Evolutionary conservation across 2,329 filamentous ascomycete genomes (phyloP).

Genomic region (Canariomyces notabilis): DNA sequence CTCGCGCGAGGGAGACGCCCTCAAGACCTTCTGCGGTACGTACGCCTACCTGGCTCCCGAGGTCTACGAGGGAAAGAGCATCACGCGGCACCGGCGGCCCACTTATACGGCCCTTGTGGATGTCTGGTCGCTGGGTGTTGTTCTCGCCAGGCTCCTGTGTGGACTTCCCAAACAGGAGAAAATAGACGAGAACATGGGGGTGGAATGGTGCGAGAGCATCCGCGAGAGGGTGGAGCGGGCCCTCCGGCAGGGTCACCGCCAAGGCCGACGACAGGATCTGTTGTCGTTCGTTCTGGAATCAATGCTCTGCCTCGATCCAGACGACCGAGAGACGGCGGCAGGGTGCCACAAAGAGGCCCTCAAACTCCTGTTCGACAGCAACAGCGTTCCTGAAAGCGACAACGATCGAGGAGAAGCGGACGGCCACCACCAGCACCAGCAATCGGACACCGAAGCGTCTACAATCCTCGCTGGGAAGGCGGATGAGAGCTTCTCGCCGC

Average conservation of each 20-base stretch:
- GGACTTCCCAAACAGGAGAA: conserved; percentile 3
- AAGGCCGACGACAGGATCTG: neutral
- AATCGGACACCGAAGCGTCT: neutral
- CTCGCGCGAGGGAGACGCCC: conserved; percentile 8
- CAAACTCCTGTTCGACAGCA: neutral
- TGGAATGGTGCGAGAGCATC: conserved; percentile 9
- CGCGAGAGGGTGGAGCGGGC: neutral
- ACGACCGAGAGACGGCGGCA: conserved; percentile 1
- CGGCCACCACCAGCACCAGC: no score
- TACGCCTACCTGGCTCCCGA: conserved; percentile 3
- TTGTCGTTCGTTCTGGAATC: conserved; percentile 6
- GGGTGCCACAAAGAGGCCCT: conserved; percentile 4
- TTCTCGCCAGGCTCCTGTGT: conserved; percentile 6
- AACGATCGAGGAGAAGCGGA: neutral
- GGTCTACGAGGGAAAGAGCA: neutral
- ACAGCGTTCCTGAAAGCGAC: neutral
- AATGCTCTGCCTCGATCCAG: conserved; percentile 9
- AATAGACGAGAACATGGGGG: neutral
- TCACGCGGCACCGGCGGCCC: neutral
- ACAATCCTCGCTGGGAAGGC: neutral
- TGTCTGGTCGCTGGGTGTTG: conserved; percentile 8
- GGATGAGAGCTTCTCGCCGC: neutral
- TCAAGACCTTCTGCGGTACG: conserved; percentile 6
- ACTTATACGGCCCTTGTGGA: conserved; percentile 11
- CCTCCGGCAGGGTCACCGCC: neutral